phyloP scores from a whole-genome alignment of 345 rosid species.

The Populus davidiana region DNA sequence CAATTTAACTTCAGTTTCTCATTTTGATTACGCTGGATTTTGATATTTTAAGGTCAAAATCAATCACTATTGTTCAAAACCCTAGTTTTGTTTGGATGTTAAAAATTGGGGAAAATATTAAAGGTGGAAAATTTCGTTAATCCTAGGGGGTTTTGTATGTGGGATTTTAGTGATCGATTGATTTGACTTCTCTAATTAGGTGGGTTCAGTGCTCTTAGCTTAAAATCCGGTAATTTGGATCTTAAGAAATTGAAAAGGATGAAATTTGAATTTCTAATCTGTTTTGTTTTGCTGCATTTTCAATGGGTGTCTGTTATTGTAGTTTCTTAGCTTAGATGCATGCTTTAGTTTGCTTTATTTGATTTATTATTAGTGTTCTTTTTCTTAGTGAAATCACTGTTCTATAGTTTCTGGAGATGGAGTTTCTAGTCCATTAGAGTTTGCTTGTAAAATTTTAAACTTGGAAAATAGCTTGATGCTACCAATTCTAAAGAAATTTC shows the following conservation, averaged over 20 bases:
- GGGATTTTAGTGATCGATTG: slow-evolving; percentile 7
- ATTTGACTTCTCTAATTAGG: slow-evolving; percentile 16
- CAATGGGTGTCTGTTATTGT: not conserved
- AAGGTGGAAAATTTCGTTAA: not conserved
- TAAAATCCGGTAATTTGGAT: slow-evolving; percentile 8
- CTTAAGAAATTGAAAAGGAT: not conserved
- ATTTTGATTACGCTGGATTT: not conserved
- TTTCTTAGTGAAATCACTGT: not conserved
- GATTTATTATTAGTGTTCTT: not conserved
- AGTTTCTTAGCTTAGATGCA: not conserved
- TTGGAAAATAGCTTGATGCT: not conserved
- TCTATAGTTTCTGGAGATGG: not conserved
- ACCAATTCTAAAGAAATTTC: not conserved
- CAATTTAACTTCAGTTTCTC: slow-evolving; percentile 6
- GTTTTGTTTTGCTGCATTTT: slow-evolving; percentile 15
- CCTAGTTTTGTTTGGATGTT: slow-evolving; percentile 38
- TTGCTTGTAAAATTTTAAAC: not conserved
- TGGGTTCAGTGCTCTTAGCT: slow-evolving; percentile 1
- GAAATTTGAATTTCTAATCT: not conserved
- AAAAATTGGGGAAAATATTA: slow-evolving; percentile 12
- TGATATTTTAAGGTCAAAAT: slow-evolving; percentile 15
- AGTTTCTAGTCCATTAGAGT: slow-evolving; percentile 16
- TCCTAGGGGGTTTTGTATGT: slow-evolving; percentile 3
- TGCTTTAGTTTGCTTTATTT: slow-evolving; percentile 13
- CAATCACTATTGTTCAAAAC: slow-evolving; percentile 27